Evolutionary conservation across 2,329 filamentous ascomycete genomes (phyloP).

Genomic region (Ramularia collo-cygni): DNA sequence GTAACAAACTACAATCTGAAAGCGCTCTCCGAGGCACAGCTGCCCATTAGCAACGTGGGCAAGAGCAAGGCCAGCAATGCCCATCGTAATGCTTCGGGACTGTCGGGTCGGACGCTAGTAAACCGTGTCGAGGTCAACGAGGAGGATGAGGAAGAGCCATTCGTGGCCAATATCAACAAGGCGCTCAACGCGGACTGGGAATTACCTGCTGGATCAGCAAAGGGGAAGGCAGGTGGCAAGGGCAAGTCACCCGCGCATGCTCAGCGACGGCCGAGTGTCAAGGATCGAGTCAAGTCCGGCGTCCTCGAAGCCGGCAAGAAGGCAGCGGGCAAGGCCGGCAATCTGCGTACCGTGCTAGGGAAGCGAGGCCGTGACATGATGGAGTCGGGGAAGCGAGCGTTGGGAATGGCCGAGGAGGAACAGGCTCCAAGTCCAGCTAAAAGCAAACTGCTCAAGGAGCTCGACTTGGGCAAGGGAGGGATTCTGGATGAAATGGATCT

Average conservation of each 20-base stretch:
- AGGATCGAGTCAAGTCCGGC: conserved; percentile 27
- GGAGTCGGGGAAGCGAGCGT: conserved; percentile 32
- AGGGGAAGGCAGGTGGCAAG: conserved; percentile 12
- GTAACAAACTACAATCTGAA: conserved; percentile 57
- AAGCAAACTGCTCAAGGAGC: conserved; percentile 25
- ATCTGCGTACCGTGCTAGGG: conserved; percentile 26
- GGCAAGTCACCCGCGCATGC: conserved; percentile 12
- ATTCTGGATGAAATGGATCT: conserved; percentile 29
- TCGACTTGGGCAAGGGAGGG: conserved; percentile 27
- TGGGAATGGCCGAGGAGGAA: conserved; percentile 20
- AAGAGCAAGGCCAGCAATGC: conserved; percentile 5
- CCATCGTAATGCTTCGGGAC: conserved; percentile 40
- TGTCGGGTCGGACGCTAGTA: conserved; percentile 31
- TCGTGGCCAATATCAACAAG: conserved; percentile 38
- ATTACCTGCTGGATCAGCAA: conserved; percentile 8
- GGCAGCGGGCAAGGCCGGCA: conserved; percentile 24
- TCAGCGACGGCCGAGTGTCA: conserved; percentile 23
- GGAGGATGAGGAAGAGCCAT: conserved; percentile 18
- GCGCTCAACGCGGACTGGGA: conserved; percentile 40
- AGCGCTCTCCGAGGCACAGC: conserved; percentile 24
- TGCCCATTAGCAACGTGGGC: conserved; percentile 10
- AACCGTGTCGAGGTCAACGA: conserved; percentile 17
- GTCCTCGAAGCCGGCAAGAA: conserved; percentile 25
- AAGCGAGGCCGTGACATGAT: conserved; percentile 32
- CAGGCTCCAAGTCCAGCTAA: conserved; percentile 17